Evolutionary conservation across 371 early-diverging fungal genomes (phyloP).

Genomic region (Gilbertella persicaria): DNA sequence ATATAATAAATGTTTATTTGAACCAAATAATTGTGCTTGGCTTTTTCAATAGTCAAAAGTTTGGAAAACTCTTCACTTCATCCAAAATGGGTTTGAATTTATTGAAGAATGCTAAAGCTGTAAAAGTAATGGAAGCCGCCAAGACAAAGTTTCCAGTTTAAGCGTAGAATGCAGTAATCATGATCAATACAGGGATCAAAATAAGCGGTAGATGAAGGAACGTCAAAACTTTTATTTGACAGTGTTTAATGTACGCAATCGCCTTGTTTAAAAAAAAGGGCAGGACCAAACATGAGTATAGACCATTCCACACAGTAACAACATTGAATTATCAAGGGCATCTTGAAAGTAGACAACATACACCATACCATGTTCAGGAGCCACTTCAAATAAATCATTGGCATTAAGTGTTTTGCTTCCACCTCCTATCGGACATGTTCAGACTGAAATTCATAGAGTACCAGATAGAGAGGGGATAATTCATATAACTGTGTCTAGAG

Average conservation of each 20-base stretch:
- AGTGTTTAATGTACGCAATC: too few relatives aligned
- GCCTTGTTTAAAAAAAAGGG: conserved; percentile 8
- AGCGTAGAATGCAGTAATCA: conserved; percentile 46
- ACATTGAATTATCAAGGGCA: conserved; percentile 37
- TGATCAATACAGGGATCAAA: conserved; percentile 51
- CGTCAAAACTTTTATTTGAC: too few relatives aligned
- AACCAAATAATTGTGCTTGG: too few relatives aligned
- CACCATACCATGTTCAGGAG: conserved; percentile 48
- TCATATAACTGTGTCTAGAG: too few relatives aligned
- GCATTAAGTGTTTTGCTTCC: too few relatives aligned
- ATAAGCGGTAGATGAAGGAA: background rate
- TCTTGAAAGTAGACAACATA: conserved; percentile 25
- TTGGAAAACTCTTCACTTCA: conserved; percentile 7
- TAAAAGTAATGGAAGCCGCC: conserved; percentile 59
- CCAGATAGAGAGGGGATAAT: too few relatives aligned
- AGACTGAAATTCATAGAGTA: too few relatives aligned
- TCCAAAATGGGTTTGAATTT: conserved; percentile 43
- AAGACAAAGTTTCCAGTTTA: conserved; percentile 52
- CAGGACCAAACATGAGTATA: conserved; percentile 52
- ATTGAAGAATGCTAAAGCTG: conserved; percentile 50
- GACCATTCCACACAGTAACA: conserved; percentile 42
- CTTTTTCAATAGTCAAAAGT: too few relatives aligned
- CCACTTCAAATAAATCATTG: conserved; percentile 70
- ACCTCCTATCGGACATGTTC: too few relatives aligned
- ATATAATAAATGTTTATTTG: background rate